Evolutionary conservation across 176 grass and related monocot genomes (phyloP).

Genomic region (Lolium perenne): DNA sequence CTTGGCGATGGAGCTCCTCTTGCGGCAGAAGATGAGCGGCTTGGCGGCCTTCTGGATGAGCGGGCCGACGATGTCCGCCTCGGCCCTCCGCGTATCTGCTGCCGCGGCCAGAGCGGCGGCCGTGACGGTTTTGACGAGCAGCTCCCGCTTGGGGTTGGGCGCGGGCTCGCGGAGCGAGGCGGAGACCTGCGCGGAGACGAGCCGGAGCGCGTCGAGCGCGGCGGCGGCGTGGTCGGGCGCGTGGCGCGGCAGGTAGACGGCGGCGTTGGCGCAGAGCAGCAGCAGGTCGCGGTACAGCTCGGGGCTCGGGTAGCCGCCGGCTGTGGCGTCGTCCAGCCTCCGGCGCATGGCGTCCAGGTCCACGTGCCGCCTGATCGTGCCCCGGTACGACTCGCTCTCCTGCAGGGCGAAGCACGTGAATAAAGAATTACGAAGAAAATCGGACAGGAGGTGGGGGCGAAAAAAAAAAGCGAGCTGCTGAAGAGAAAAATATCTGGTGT

Average conservation of each 20-base stretch:
- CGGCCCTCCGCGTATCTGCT: background rate
- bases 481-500: constrained; percentile 15
- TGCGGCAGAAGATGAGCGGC: constrained; percentile 80
- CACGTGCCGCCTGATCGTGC: constrained; percentile 73
- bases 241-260: constrained; percentile 67
- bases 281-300: constrained; percentile 90
- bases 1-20: constrained; percentile 81
- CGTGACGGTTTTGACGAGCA: background rate
- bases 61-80: constrained; percentile 42
- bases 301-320: constrained; percentile 4
- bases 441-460: no score
- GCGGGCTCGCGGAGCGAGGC: constrained; percentile 22
- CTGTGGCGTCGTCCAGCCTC: constrained; percentile 41
- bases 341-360: constrained; percentile 68
- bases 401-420: constrained; percentile 30
- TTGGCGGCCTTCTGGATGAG: constrained; percentile 61
- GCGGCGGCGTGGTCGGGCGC: constrained; percentile 58
- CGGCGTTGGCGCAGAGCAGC: constrained; percentile 74
- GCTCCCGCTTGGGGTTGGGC: constrained; percentile 29
- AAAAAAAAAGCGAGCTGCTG: background rate
- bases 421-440: background rate
- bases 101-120: background rate
- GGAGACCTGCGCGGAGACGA: constrained; percentile 53
- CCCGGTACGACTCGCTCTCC: constrained; percentile 61
- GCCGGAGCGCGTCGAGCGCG: constrained; percentile 52